Evolutionary conservation across 768 basidiomycete species (phyloP).

Genomic region (Russula earlei): DNA sequence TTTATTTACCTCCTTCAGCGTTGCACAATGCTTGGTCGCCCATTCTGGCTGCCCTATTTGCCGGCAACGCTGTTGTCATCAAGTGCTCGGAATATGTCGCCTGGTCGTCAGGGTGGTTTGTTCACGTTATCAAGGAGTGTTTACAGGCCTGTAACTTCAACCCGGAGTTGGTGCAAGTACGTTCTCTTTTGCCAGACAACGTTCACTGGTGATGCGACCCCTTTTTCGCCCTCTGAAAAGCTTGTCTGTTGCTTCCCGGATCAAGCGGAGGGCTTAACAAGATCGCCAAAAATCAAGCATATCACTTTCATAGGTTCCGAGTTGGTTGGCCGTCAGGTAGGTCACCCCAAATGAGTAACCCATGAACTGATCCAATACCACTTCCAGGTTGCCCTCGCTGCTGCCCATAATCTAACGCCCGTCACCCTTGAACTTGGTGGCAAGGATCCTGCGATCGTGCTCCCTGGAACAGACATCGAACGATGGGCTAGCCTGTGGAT

Average conservation of each 20-base stretch:
- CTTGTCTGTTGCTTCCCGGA: slow-evolving; percentile 85
- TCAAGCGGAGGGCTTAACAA: slow-evolving; percentile 73
- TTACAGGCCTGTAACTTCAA: slow-evolving; percentile 77
- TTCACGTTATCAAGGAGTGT: slow-evolving; percentile 67
- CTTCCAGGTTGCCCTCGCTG: slow-evolving; percentile 66
- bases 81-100: slow-evolving; percentile 91
- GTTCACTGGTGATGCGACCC: not conserved
- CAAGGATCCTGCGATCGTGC: slow-evolving; percentile 87
- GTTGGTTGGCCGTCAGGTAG: slow-evolving; percentile 61
- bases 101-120: slow-evolving; percentile 83
- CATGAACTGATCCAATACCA: slow-evolving; percentile 1
- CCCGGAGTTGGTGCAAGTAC: slow-evolving; percentile 77
- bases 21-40: slow-evolving; percentile 93
- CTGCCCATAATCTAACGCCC: slow-evolving; percentile 80
- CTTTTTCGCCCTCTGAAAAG: slow-evolving; percentile 26
- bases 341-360: slow-evolving; percentile 13
- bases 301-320: slow-evolving; percentile 93
- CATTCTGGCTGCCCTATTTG: slow-evolving; percentile 81
- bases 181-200: slow-evolving; percentile 13
- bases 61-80: slow-evolving; percentile 82
- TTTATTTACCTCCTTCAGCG: slow-evolving; percentile 36
- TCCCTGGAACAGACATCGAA: slow-evolving; percentile 75
- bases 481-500: slow-evolving; percentile 78
- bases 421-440: slow-evolving; percentile 92
- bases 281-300: slow-evolving; percentile 73